phyloP scores from a whole-genome alignment of 2,329 filamentous ascomycete genomes.

The Zymoseptoria crescenta region DNA sequence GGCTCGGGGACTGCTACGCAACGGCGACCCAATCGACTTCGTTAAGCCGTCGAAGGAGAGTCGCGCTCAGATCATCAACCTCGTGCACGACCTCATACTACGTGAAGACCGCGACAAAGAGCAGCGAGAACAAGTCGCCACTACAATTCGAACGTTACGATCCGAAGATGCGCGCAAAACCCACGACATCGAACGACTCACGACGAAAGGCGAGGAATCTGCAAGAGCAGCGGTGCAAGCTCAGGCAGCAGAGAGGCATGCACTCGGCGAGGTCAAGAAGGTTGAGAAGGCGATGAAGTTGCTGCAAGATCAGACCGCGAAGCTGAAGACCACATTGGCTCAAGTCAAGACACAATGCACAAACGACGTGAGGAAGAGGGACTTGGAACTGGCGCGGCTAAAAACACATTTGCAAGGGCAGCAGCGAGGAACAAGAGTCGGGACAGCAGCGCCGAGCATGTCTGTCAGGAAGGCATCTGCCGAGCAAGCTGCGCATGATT shows the following conservation, averaged over 20 bases:
- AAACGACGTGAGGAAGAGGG: constrained; percentile 83
- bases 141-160: constrained; percentile 67
- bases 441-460: constrained; percentile 41
- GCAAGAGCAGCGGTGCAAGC: constrained; percentile 62
- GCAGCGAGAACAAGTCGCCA: constrained; percentile 73
- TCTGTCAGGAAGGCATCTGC: constrained; percentile 38
- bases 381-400: constrained; percentile 78
- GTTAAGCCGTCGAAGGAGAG: constrained; percentile 58
- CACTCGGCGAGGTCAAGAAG: constrained; percentile 75
- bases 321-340: constrained; percentile 68
- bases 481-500: constrained; percentile 41
- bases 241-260: constrained; percentile 62
- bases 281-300: constrained; percentile 65
- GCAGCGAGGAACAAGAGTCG: constrained; percentile 41
- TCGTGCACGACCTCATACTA: constrained; percentile 88
- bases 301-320: constrained; percentile 76
- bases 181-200: constrained; percentile 17
- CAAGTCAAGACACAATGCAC: constrained; percentile 82
- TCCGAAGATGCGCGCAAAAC: constrained; percentile 65
- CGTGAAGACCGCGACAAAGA: constrained; percentile 89
- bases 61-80: constrained; percentile 80
- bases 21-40: constrained; percentile 73
- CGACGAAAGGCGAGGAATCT: constrained; percentile 44
- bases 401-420: constrained; percentile 75
- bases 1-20: constrained; percentile 54